A percentile compares a stretch with the other conserved stretches of the same genome.
These are phyloP conservation scores for Saccharomycopsis vini DNA, from an alignment of 805 yeast species.

Conservation along the genomic window DNA sequence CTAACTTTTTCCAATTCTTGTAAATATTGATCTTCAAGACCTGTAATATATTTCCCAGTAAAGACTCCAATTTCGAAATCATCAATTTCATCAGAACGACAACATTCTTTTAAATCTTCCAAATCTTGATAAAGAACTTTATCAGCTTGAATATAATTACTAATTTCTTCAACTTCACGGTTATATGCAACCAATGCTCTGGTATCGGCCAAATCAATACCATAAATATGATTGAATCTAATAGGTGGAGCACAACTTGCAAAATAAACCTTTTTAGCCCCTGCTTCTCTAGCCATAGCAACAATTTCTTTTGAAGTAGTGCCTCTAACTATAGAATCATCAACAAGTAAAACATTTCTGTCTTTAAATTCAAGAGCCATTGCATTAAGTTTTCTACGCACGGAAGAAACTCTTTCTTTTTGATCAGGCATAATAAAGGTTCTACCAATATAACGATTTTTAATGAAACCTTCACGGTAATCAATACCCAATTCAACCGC, in stretches of 20 bases:
- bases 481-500: conserved; percentile 74
- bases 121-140: conserved; percentile 81
- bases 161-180: conserved; percentile 65
- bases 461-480: conserved; percentile 94
- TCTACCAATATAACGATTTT: conserved; percentile 94
- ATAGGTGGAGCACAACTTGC: conserved; percentile 99
- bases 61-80: conserved; percentile 94
- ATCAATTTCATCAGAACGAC: conserved; percentile 36
- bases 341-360: conserved; percentile 81
- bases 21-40: conserved; percentile 75
- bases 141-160: conserved; percentile 79
- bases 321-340: conserved; percentile 96
- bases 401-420: conserved; percentile 85
- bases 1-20: conserved; percentile 75
- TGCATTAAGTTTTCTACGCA: conserved; percentile 89
- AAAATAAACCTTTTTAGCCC: conserved; percentile 88
- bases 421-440: conserved; percentile 99
- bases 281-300: conserved; percentile 97
- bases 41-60: conserved; percentile 92
- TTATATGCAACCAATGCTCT: conserved; percentile 86
- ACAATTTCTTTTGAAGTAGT: conserved; percentile 95
- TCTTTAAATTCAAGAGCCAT: conserved; percentile 88
- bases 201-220: conserved; percentile 94
- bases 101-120: conserved; percentile 75
- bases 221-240: conserved; percentile 90